phyloP scores from a whole-genome alignment of 352 stramenopile genomes.

The Hyphochytrium catenoides region DNA sequence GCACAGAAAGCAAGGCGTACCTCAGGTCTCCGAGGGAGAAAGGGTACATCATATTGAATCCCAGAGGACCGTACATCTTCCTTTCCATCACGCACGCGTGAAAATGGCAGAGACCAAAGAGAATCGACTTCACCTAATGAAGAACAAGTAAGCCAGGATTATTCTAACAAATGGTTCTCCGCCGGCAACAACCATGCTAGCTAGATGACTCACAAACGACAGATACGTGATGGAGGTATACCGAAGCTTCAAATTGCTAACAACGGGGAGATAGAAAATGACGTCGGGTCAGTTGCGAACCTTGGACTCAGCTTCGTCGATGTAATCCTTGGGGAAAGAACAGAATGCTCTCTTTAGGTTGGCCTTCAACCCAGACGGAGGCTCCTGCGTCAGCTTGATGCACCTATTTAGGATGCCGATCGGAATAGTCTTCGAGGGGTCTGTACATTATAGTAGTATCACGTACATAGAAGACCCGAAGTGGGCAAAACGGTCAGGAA shows the following conservation, averaged over 20 bases:
- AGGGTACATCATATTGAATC: conserved; percentile 96
- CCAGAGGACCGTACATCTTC: conserved; percentile 88
- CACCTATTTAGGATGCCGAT: conserved; percentile 53
- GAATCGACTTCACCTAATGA: conserved; percentile 87
- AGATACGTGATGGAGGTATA: too few relatives aligned
- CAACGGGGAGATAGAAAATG: not conserved
- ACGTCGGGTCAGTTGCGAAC: conserved; percentile 21
- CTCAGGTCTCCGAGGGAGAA: conserved; percentile 87
- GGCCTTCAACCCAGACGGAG: conserved; percentile 45
- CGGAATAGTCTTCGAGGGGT: conserved; percentile 71
- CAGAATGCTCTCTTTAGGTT: conserved; percentile 51
- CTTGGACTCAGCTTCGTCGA: conserved; percentile 84
- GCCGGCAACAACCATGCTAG: too few relatives aligned
- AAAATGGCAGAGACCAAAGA: conserved; percentile 92
- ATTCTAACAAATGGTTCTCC: too few relatives aligned
- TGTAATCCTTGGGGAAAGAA: conserved; percentile 70
- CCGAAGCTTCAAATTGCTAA: conserved; percentile 1
- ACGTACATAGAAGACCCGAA: too few relatives aligned
- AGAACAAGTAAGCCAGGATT: too few relatives aligned
- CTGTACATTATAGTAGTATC: too few relatives aligned
- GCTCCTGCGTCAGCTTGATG: conserved; percentile 62
- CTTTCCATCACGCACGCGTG: conserved; percentile 90
- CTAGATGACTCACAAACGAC: too few relatives aligned
- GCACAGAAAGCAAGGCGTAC: too few relatives aligned
- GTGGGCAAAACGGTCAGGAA: not conserved